phyloP scores from a whole-genome alignment of 148 eudicot species.

The Chenopodium album region DNA sequence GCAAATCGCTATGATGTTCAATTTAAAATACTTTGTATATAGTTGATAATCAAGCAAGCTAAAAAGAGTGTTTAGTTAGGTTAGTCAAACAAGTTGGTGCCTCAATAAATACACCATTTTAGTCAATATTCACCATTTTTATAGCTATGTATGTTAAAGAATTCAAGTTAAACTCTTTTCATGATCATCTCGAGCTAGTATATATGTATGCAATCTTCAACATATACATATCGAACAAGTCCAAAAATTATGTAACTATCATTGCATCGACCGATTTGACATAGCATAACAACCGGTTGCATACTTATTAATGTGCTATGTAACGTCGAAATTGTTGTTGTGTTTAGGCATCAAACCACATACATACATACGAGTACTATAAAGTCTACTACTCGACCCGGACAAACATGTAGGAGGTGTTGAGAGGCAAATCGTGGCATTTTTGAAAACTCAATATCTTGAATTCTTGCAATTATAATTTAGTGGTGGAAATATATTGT shows the following conservation, averaged over 20 bases:
- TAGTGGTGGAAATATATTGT: constrained; percentile 20
- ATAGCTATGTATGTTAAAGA: no score
- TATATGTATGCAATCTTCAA: not conserved
- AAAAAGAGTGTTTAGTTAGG: no score
- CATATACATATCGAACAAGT: not conserved
- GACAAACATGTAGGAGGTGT: not conserved
- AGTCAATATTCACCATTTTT: no score
- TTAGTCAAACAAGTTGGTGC: no score
- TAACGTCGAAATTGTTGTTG: constrained; percentile 12
- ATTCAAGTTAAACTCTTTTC: no score
- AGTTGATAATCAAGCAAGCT: no score
- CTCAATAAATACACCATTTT: no score
- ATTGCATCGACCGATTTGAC: not conserved
- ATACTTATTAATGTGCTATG: not conserved
- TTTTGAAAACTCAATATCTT: constrained; percentile 1
- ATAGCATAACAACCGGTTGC: not conserved
- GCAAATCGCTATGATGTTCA: no score
- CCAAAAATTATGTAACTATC: not conserved
- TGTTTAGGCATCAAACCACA: constrained; percentile 2
- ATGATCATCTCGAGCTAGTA: not conserved
- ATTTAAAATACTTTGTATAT: no score
- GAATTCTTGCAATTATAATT: not conserved
- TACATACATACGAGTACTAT: not conserved
- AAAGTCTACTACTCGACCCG: not conserved
- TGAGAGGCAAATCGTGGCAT: constrained; percentile 20